Base-by-base conservation (phyloP, 1,284 basidiomycete genomes). In the Trichosporon sp. region DNA sequence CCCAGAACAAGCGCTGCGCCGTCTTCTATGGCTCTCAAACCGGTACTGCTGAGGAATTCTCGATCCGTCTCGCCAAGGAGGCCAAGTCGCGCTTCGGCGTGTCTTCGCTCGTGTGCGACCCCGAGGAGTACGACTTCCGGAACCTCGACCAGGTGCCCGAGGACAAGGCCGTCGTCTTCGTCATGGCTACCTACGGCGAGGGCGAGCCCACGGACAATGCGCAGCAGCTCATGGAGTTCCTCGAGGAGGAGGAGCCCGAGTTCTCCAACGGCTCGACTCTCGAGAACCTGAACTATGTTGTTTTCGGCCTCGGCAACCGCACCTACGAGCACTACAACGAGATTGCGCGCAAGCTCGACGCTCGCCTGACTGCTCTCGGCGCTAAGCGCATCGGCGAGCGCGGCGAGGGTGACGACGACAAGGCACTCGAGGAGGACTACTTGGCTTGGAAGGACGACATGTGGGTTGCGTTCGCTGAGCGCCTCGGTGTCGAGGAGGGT, bases 391-490 rank as follows among this genome's bases (percentile, higher is more conserved):
- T 99, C 60, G 95, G 95, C 59, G 89, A 90, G 78, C 86, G 89
- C 46, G 96, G 95, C 19, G 94, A 98, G 81, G 95, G 95, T 71
- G 95, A 99, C 76, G 95, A 99, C 78, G 95, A 99, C 81, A 96
- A 96, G 84, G 94, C 91, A 76, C 95, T 99, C 92, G 95, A 99
- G 80, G 96, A 99, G 82, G 95, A 99, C 81, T 99, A 98, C 79
- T 86, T 99, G n/a, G 93, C 92, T 69, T 99, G 95, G 95, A 99
- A 99, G 81, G 95, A 99, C 78, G 86, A 84, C 73, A 95, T 97
- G 93, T 97, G 94, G 88, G 88, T 90, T 54, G 87, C 88, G 5
- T 92, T 99, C 66, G 86, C 92, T 29, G 80, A 85, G 68, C 85
- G 86, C 57, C 86, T 97, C 84, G 85, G 85, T 67, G 91, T 97